These are phyloP conservation scores for Fraxinus platypoda DNA, from an alignment of 305 asterid species.

Conservation along the genomic window DNA sequence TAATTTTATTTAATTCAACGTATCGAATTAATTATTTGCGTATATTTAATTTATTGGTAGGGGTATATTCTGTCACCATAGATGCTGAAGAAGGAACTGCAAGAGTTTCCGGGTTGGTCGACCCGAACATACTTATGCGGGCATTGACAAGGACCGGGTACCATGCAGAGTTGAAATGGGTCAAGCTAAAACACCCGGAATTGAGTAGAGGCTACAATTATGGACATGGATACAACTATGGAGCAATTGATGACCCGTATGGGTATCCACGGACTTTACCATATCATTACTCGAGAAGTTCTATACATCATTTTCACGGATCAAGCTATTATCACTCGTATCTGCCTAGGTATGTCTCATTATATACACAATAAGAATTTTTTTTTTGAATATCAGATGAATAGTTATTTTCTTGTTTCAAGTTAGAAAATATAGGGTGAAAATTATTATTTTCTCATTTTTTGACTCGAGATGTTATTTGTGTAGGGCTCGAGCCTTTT, in stretches of 20 bases:
- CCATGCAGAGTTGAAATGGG: neutral
- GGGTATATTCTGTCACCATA: constrained; percentile 43
- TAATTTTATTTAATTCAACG: neutral
- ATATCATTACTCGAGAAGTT: neutral
- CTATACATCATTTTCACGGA: neutral
- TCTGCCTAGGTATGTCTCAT: neutral
- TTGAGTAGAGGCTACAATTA: constrained; percentile 20
- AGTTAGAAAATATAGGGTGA: too few relatives aligned
- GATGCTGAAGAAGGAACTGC: constrained; percentile 40
- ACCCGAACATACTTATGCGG: constrained; percentile 44
- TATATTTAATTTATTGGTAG: constrained; percentile 14
- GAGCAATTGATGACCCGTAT: neutral
- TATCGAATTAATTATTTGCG: too few relatives aligned
- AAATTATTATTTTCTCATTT: too few relatives aligned
- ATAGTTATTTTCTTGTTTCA: too few relatives aligned
- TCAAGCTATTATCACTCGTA: neutral
- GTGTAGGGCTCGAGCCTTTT: neutral
- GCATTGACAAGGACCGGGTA: neutral
- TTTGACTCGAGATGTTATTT: neutral
- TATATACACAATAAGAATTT: neutral
- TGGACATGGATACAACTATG: neutral
- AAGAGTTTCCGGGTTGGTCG: constrained; percentile 39
- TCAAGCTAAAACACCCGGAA: neutral
- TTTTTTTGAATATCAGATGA: too few relatives aligned
- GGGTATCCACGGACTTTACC: neutral